Base-by-base conservation (phyloP, 2,329 filamentous ascomycete species). In the Rhynchosporium graminicola region DNA sequence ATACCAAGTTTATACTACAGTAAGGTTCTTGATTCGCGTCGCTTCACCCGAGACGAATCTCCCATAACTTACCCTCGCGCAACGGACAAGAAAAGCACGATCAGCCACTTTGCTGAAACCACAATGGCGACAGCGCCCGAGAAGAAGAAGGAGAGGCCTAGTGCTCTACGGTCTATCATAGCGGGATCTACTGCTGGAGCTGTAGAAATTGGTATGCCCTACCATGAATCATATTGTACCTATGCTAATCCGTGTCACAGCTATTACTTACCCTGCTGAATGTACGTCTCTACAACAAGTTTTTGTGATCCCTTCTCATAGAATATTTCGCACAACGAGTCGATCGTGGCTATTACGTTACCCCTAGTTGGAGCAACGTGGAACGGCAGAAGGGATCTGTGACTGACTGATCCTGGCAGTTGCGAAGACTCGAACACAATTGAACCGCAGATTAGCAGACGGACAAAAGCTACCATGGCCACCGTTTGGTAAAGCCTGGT, bases 141-240 rank as follows among this genome's bases (percentile, higher is more conserved):
- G 60, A 80, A 79, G 62, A 64, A 64, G 67, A 82, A 82, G 74
- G 75, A 74, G 50, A 69, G 75, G 78, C 91, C 93, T 52, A 97
- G 90, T 73, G 85, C 90, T 55, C 77, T 97, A 74, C 90, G 95
- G 70, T 97, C 92, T 63, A 91, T 98, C 71, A 82, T 98, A 71
- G 95, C 95, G 61, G 95, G 95, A 67, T 91, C 92, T 61, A 90
- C 90, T n/a, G 95, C 94, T 60, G 95, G 95, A 72, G 95, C 93
- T 60, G 85, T 98, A 68, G 94, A 99, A 79, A 98, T 98, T 76
- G 87, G 90, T 93, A 80, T 47, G 36, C 43, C 56, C 52, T 36
- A 28, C 31, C 36, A 28, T 57, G 40, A 20, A 36, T 9, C 43
- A 59, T 62, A 12, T 46, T 46, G 60, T 60, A 20, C 20, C 59